These are phyloP conservation scores for Solanum chacoense DNA, from an alignment of 305 asterid species.

Conservation along the genomic window DNA sequence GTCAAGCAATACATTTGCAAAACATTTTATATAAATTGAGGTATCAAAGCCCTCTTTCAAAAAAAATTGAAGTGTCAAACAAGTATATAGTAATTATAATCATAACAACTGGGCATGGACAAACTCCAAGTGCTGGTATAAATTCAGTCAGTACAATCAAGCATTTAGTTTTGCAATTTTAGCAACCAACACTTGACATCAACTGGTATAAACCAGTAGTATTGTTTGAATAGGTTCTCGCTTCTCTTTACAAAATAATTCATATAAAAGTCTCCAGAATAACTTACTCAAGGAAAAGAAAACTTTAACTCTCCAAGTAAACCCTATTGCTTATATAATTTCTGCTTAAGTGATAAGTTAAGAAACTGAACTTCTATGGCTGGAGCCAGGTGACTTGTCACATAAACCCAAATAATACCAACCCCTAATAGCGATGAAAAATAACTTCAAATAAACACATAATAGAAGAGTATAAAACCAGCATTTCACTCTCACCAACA, in stretches of 20 bases:
- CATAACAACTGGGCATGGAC: background rate
- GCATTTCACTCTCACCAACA: slow-evolving; percentile 41
- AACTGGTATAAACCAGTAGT: background rate
- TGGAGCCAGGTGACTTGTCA: background rate
- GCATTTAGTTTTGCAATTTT: background rate
- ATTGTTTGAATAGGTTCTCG: background rate
- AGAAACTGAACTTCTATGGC: background rate
- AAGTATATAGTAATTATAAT: background rate
- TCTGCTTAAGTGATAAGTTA: background rate
- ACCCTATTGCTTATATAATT: background rate
- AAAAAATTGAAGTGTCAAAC: background rate
- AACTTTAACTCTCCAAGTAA: background rate
- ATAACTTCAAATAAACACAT: background rate
- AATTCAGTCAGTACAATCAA: background rate
- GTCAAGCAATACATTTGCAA: slow-evolving; percentile 6
- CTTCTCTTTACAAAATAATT: background rate
- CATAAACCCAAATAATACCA: background rate
- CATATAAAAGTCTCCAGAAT: background rate
- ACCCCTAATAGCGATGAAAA: background rate
- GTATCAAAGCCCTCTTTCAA: background rate
- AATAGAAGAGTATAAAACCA: background rate
- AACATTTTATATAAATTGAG: background rate
- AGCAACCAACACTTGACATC: background rate
- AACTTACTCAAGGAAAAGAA: background rate
- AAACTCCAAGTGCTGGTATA: background rate